Percentiles rank a stretch among this genome's conserved stretches.
Conservation (phyloP, 495 filamentous ascomycete genomes). For the Umbilicaria muhlenbergii region DNA sequence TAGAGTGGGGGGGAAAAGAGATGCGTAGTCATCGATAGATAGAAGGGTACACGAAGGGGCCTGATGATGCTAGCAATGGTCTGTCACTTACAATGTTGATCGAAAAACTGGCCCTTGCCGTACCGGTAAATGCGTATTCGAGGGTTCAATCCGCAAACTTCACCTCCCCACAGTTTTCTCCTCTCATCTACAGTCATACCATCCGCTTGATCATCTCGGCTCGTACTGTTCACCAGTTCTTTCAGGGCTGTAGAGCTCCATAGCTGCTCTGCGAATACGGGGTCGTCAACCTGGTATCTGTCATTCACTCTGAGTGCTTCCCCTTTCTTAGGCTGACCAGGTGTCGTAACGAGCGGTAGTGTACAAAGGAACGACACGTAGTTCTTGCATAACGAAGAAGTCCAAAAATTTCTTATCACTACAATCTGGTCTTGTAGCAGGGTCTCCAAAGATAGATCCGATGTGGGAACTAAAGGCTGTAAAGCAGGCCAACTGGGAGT, state of each 20-base stretch:
- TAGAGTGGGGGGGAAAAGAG: too few species aligned
- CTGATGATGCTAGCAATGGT: not conserved
- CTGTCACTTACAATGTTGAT: constrained; percentile 56
- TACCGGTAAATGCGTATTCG: constrained; percentile 94
- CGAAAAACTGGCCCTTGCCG: constrained; percentile 72
- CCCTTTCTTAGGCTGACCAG: constrained; percentile 68
- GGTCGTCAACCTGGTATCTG: constrained; percentile 71
- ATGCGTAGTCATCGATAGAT: not conserved
- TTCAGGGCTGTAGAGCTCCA: constrained; percentile 51
- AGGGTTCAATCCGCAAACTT: constrained; percentile 71
- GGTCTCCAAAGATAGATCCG: constrained; percentile 42
- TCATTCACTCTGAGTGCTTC: constrained; percentile 84
- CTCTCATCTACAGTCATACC: constrained; percentile 15
- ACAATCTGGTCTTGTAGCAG: constrained; percentile 56
- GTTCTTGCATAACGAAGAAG: constrained; percentile 60
- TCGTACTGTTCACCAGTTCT: constrained; percentile 23
- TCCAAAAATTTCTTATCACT: constrained; percentile 62
- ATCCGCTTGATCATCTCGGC: constrained; percentile 12
- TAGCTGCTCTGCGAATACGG: constrained; percentile 52
- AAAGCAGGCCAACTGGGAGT: constrained; percentile 65
- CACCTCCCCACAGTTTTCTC: constrained; percentile 55
- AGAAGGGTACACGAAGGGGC: not conserved
- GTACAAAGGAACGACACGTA: constrained; percentile 67
- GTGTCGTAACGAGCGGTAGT: constrained; percentile 65
- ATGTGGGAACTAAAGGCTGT: constrained; percentile 51